Percentiles rank a stretch among this genome's conserved stretches.
phyloP scores from a whole-genome alignment of 805 yeast species.

The Schizosaccharomyces pombe region DNA sequence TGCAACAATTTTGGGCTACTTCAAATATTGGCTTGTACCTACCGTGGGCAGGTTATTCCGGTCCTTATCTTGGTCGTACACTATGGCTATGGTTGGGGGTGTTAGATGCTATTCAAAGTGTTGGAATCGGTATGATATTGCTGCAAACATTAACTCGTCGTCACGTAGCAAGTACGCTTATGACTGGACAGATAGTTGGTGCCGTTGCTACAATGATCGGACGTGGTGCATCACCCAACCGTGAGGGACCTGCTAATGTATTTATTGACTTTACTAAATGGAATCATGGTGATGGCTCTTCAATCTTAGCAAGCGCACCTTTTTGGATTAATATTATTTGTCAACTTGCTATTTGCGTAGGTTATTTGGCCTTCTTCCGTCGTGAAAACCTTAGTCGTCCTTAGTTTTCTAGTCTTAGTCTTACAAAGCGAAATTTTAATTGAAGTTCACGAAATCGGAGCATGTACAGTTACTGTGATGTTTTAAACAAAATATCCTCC shows the following conservation, averaged over 20 bases:
- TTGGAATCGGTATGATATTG: slow-evolving; percentile 4
- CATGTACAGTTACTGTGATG: no score
- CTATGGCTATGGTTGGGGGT: slow-evolving; percentile 5
- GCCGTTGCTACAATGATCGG: slow-evolving; percentile 4
- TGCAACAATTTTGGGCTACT: slow-evolving; percentile 1
- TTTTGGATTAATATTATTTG: slow-evolving; percentile 4
- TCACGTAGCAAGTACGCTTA: slow-evolving; percentile 1
- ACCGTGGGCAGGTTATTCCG: slow-evolving; percentile 4
- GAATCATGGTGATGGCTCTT: not conserved
- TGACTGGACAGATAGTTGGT: slow-evolving; percentile 4
- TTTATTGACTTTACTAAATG: slow-evolving; percentile 2
- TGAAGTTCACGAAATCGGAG: no score
- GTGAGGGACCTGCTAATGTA: not conserved
- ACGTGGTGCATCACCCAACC: slow-evolving; percentile 2
- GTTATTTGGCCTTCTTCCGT: slow-evolving; percentile 4
- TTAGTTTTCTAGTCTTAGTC: no score
- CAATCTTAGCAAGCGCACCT: not conserved
- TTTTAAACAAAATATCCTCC: no score
- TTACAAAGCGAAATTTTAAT: no score
- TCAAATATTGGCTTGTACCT: slow-evolving; percentile 3
- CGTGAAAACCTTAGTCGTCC: slow-evolving; percentile 3
- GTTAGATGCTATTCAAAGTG: slow-evolving; percentile 4
- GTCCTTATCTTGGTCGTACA: slow-evolving; percentile 4
- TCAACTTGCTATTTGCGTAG: slow-evolving; percentile 5
- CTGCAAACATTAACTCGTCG: slow-evolving; percentile 4